phyloP scores from a whole-genome alignment of 1,284 basidiomycete species.

The Ganoderma leucocontextum region DNA sequence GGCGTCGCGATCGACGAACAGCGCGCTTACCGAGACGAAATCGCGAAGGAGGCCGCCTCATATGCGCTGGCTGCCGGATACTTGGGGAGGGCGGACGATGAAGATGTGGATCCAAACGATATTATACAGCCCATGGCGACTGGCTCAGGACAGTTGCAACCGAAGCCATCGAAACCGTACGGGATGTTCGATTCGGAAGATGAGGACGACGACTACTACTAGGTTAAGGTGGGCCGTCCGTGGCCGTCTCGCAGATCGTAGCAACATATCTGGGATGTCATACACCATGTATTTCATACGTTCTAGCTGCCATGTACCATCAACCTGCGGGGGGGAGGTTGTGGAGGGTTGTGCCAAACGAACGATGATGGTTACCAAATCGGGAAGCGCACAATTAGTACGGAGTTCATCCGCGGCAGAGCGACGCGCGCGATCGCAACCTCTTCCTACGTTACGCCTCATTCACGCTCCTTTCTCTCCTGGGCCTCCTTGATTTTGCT shows the following conservation, averaged over 20 bases:
- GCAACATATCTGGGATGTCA: background rate
- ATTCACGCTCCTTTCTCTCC: slow-evolving; percentile 29
- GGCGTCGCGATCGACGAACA: slow-evolving; percentile 43
- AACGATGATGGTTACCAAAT: slow-evolving; percentile 30
- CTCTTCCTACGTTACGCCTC: slow-evolving; percentile 29
- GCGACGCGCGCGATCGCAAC: slow-evolving; percentile 22
- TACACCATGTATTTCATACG: background rate
- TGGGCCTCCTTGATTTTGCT: slow-evolving; percentile 14
- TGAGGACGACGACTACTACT: slow-evolving; percentile 23
- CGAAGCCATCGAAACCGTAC: slow-evolving; percentile 7
- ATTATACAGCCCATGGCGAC: slow-evolving; percentile 16
- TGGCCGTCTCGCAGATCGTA: background rate
- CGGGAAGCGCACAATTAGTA: slow-evolving; percentile 31
- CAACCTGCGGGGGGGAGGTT: background rate
- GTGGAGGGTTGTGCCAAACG: background rate
- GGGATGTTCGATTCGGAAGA: slow-evolving; percentile 29
- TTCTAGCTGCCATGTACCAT: background rate
- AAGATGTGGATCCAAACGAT: slow-evolving; percentile 39
- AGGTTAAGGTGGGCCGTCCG: background rate
- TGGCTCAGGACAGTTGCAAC: background rate
- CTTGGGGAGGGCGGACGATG: slow-evolving; percentile 17
- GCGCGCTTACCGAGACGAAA: slow-evolving; percentile 23
- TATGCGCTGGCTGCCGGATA: no score
- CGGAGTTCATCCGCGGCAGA: slow-evolving; percentile 20
- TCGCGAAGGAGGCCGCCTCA: slow-evolving; percentile 13